Evolutionary conservation across 352 stramenopile species (phyloP).

Genomic region (Saprolegnia diclina): DNA sequence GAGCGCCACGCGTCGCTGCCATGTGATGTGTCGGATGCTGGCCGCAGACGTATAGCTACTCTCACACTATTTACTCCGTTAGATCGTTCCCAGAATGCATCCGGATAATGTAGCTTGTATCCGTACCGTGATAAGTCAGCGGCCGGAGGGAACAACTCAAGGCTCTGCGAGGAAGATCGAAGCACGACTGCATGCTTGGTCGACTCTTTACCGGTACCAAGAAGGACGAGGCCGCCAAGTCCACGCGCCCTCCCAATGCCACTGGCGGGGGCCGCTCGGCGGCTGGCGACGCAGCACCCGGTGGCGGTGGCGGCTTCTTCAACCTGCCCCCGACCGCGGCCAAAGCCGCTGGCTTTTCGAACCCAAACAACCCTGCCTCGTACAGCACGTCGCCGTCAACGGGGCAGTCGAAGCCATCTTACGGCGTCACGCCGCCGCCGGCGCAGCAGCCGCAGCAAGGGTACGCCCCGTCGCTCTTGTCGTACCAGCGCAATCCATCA

Average conservation of each 20-base stretch:
- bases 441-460: neutral
- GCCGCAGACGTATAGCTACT: too few species aligned
- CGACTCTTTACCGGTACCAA: constrained; percentile 85
- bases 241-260: constrained; percentile 28
- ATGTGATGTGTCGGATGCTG: too few species aligned
- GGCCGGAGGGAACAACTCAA: neutral
- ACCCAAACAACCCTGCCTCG: constrained; percentile 7
- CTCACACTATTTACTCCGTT: too few species aligned
- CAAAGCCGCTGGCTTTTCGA: constrained; percentile 34
- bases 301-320: constrained; percentile 70
- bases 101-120: neutral
- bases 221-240: constrained; percentile 63
- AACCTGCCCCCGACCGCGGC: constrained; percentile 66
- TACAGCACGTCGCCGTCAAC: constrained; percentile 20
- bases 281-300: constrained; percentile 31
- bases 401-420: neutral
- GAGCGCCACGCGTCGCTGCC: too few species aligned
- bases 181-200: constrained; percentile 47
- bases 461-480: neutral
- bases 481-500: neutral
- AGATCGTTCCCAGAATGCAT: neutral
- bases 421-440: neutral
- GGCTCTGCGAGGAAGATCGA: neutral
- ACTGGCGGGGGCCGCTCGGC: constrained; percentile 22
- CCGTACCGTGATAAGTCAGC: neutral